Percentiles rank a stretch among this genome's conserved stretches.
Evolutionary conservation across 2,329 filamentous ascomycete genomes (phyloP).

Genomic region (Claviceps spartinae): DNA sequence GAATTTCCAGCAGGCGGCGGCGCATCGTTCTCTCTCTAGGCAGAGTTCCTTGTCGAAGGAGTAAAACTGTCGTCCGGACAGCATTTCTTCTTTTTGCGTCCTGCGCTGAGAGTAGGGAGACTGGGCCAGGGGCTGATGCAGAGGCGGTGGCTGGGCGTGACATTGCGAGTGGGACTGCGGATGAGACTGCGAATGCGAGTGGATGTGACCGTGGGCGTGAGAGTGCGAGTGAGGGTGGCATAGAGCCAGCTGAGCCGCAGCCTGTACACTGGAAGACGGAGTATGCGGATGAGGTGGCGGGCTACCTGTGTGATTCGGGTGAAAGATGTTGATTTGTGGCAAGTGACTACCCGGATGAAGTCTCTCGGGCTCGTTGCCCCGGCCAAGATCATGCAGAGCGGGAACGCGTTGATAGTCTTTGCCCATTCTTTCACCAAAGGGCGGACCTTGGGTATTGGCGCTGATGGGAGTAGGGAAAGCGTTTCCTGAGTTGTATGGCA

Average conservation of each 20-base stretch:
- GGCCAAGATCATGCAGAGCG: constrained; percentile 44
- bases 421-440: constrained; percentile 34
- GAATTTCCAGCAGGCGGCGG: constrained; percentile 68
- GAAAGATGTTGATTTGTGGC: constrained; percentile 44
- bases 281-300: constrained; percentile 26
- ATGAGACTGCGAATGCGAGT: constrained; percentile 35
- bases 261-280: constrained; percentile 29
- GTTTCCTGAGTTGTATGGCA: constrained; percentile 40
- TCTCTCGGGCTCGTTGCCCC: constrained; percentile 39
- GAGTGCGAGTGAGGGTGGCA: constrained; percentile 38
- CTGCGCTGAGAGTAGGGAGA: constrained; percentile 26
- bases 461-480: constrained; percentile 51
- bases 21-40: constrained; percentile 74
- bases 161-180: constrained; percentile 36
- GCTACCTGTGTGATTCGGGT: constrained; percentile 35
- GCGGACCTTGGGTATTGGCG: constrained; percentile 32
- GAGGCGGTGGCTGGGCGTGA: constrained; percentile 33
- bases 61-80: constrained; percentile 63
- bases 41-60: constrained; percentile 67
- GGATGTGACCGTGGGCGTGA: constrained; percentile 37
- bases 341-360: constrained; percentile 36
- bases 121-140: constrained; percentile 18
- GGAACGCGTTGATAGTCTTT: constrained; percentile 50
- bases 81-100: constrained; percentile 84
- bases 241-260: constrained; percentile 45